phyloP scores from a whole-genome alignment of 176 grass and related monocot species.

The Saccharum officinarum region DNA sequence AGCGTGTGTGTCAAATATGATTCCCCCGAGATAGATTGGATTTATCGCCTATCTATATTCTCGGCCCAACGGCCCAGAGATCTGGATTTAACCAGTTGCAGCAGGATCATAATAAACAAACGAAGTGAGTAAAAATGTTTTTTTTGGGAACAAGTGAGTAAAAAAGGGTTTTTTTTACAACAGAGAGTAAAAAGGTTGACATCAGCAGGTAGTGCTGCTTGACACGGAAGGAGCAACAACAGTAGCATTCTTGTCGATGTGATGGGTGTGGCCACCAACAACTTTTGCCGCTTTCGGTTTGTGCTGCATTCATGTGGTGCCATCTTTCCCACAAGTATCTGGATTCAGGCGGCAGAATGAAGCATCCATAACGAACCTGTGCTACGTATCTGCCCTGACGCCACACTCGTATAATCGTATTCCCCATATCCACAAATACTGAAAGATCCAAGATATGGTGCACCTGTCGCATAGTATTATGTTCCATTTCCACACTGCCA shows the following conservation, averaged over 20 bases:
- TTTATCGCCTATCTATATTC: neutral
- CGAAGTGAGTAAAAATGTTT: too few species aligned
- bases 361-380: slow-evolving; percentile 21
- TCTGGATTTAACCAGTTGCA: neutral
- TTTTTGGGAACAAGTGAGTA: too few species aligned
- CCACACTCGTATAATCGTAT: neutral
- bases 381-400: neutral
- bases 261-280: slow-evolving; percentile 30
- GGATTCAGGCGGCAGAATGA: neutral
- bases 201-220: slow-evolving; percentile 38
- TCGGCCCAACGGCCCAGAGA: neutral
- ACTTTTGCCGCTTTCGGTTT: neutral
- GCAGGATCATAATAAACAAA: neutral
- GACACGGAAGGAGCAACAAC: slow-evolving; percentile 21
- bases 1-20: too few species aligned
- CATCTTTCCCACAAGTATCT: neutral
- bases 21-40: too few species aligned
- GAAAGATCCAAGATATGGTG: neutral
- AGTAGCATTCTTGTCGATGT: slow-evolving; percentile 6
- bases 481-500: neutral
- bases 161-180: too few species aligned
- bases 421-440: neutral
- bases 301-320: neutral
- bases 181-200: slow-evolving; percentile 19
- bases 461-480: neutral